A percentile compares a stretch with the other conserved stretches of the same genome.
These are phyloP conservation scores for Saccharomycopsis amapae DNA, from an alignment of 805 yeast species.

Conservation along the genomic window DNA sequence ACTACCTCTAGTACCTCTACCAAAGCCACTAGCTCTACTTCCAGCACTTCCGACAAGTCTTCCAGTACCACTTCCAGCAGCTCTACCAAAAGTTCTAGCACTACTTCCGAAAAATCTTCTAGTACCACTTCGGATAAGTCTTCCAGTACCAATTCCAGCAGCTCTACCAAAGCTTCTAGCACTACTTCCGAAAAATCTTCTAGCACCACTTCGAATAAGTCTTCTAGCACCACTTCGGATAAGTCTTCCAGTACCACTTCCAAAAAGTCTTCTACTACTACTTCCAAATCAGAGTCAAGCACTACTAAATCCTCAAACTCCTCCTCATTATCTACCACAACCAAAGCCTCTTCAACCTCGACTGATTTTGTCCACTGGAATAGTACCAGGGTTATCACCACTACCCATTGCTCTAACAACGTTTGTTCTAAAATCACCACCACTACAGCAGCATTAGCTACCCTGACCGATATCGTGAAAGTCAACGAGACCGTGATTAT, in stretches of 20 bases:
- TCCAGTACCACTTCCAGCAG: constrained; percentile 3
- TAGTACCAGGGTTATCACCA: constrained; percentile 27
- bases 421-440: constrained; percentile 10
- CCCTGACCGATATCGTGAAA: too few relatives aligned
- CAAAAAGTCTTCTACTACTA: neutral
- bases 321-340: neutral
- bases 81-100: neutral
- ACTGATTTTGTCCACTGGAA: neutral
- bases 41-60: neutral
- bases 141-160: neutral
- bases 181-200: constrained; percentile 1
- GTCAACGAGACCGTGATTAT: neutral
- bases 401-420: constrained; percentile 24
- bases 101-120: neutral
- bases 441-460: neutral
- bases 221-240: constrained; percentile 2
- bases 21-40: neutral
- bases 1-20: neutral
- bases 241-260: neutral
- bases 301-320: neutral
- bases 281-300: neutral
- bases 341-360: neutral
- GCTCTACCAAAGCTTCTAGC: neutral
- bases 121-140: neutral
- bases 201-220: constrained; percentile 2